Conservation (phyloP, 495 filamentous ascomycete genomes). For the Trichocladium uniseriatum region DNA sequence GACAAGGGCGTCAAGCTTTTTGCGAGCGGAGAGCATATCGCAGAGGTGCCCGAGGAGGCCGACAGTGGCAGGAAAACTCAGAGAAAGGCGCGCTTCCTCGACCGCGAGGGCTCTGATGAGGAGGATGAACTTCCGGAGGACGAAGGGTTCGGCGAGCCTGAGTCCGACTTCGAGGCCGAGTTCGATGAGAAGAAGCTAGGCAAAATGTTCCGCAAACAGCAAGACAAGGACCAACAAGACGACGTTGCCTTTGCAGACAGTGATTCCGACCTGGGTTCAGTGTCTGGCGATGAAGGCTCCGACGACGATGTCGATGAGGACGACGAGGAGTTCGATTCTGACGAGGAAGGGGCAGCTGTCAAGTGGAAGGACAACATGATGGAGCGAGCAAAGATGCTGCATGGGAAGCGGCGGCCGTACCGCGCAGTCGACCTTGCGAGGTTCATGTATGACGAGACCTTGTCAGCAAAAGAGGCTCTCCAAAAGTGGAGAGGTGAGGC, state of each 20-base stretch:
- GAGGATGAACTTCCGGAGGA: constrained; percentile 46
- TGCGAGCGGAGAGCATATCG: constrained; percentile 60
- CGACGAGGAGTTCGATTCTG: constrained; percentile 40
- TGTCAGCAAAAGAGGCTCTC: constrained; percentile 67
- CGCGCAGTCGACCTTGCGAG: constrained; percentile 71
- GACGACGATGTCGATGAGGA: constrained; percentile 46
- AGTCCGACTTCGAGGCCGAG: constrained; percentile 45
- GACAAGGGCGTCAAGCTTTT: constrained; percentile 78
- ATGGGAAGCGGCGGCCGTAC: constrained; percentile 57
- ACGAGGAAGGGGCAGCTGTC: constrained; percentile 55
- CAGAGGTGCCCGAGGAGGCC: constrained; percentile 49
- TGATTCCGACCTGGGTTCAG: constrained; percentile 88
- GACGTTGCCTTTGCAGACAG: constrained; percentile 86
- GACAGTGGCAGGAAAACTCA: constrained; percentile 61
- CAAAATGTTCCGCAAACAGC: constrained; percentile 40
- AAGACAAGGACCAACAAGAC: constrained; percentile 41
- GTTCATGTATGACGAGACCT: constrained; percentile 76
- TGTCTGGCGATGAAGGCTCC: constrained; percentile 60
- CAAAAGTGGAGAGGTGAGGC: constrained; percentile 65
- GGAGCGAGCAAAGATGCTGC: constrained; percentile 62
- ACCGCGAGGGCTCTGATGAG: constrained; percentile 44
- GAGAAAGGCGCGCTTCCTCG: constrained; percentile 58
- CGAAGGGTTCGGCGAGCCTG: constrained; percentile 53
- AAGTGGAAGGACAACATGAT: constrained; percentile 83
- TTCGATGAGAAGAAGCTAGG: constrained; percentile 49